Base-by-base conservation (phyloP, 805 yeast genomes). In the Saccharomycopsis oosterbeekiorum region DNA sequence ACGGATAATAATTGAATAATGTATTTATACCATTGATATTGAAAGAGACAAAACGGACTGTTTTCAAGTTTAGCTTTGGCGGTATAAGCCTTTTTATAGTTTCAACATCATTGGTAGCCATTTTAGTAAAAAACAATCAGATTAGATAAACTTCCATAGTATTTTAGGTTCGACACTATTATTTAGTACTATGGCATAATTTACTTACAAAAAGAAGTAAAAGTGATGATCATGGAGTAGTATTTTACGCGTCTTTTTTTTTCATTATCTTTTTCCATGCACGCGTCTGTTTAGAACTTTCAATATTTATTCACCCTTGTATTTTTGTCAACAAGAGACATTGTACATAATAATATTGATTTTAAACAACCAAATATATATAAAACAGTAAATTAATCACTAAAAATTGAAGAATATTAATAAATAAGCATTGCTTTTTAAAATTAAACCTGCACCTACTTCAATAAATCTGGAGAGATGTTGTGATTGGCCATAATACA, bases 1-100 rank as follows among this genome's bases (percentile, higher is more conserved):
- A 93, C 1, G 97, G 97, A 63, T 84, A 82, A 70, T 89, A 89
- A 67, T 88, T 86, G 70, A 86, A 83, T 36, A 93, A 74, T 0
- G 97, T 91, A 58, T 89, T 82, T 59, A 84, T 72, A 0, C 97
- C 97, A 68, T 91, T 93, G 55, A 90, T 87, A 71, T 91, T 93
- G 78, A 90, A 93, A 0, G 94, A 77, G 17, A 87, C 72, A 54
- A 80, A 74, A n/a, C 91, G 72, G 2, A 82, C 41, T 4, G 56
- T 53, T 34, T 15, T 53, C 21, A 36, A 34, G 41, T 26, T 53
- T 29, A 26, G 41, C 56, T 34, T 53, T 4, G 4, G 53, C 11
- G 53, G 53, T 10, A 47, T 21, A 12, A 3, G 53, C 11, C 34
- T 10, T 47, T 24, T 47, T 4, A 47, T 47, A 47, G n/a, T 47